Base-by-base conservation (phyloP, 768 basidiomycete genomes). In the Xerocomellus amylosporus region DNA sequence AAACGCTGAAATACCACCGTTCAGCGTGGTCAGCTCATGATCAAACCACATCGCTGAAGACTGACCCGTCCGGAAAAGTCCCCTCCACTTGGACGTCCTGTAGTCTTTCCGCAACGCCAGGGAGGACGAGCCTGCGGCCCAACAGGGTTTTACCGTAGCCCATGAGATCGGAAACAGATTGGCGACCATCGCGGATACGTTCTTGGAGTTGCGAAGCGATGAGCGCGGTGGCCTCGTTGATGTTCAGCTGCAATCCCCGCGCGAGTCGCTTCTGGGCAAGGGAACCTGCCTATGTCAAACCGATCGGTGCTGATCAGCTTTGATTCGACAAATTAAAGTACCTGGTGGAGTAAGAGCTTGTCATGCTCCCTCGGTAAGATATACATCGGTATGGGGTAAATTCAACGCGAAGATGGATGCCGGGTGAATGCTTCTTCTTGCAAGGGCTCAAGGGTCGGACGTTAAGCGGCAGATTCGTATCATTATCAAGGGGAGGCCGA, bases 61-160 rank as follows among this genome's bases (percentile, higher is more conserved):
- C 81, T 40, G 62, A 91, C 93, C 90, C 90, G 59, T 94, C 94
- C 8, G 71, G 77, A 63, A 98, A 93, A 1, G 93, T 95, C 14
- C 94, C 94, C 68, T 98, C 94, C 0, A 97, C 92, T 68, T 97
- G 94, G 33, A 99, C 87, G 60, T 95, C 87, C 61, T 92, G 86
- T 24, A 98, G 70, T 43, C 86, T 79, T 7, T 76, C 73, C 0
- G 87, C 80, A 0, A 98, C 94, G 40, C 83, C 82, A 0, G 93
- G 84, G 51, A 94, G 78, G 39, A 98, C 96, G 72, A 98, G 96
- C 45, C 91, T 74, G 30, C 92, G 77, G 2, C 96, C 95, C 9
- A 99, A 79, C 49, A 99, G 68, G 19, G 80, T 81, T 76, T 94
- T 98, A 8, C 97, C 97, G 62, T 89, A 77, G 45, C 92, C 85